These are phyloP conservation scores for Pleurotus eryngii DNA, from an alignment of 768 basidiomycete genomes.

Conservation along the genomic window DNA sequence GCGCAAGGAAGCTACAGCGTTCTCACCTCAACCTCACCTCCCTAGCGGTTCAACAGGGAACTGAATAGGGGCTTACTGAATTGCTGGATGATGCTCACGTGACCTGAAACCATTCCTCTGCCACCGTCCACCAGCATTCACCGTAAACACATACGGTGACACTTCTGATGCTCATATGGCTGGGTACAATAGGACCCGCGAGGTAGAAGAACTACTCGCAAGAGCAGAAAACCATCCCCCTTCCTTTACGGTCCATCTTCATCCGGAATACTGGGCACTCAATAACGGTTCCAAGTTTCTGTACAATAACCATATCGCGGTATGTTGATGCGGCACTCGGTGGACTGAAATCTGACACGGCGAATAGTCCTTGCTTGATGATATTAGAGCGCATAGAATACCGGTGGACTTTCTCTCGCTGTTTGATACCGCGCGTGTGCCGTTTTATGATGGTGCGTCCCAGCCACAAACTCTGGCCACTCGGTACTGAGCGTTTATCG, in stretches of 20 bases:
- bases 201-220: slow-evolving; percentile 57
- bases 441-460: slow-evolving; percentile 77
- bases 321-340: slow-evolving; percentile 18
- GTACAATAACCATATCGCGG: slow-evolving; percentile 76
- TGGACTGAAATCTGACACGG: background rate
- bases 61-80: no score
- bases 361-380: slow-evolving; percentile 71
- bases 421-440: slow-evolving; percentile 68
- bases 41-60: no score
- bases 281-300: slow-evolving; percentile 80
- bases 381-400: slow-evolving; percentile 79
- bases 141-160: background rate
- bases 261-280: slow-evolving; percentile 79
- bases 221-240: slow-evolving; percentile 54
- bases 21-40: no score
- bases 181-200: slow-evolving; percentile 71
- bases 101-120: no score
- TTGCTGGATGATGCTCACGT: no score
- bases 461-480: background rate
- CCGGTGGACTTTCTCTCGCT: slow-evolving; percentile 83
- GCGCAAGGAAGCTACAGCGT: no score
- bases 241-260: slow-evolving; percentile 76
- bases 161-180: slow-evolving; percentile 44
- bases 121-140: no score
- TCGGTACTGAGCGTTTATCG: background rate